Base-by-base conservation (phyloP, 2,329 filamentous ascomycete genomes). In the Aspergillus puulaauensis region DNA sequence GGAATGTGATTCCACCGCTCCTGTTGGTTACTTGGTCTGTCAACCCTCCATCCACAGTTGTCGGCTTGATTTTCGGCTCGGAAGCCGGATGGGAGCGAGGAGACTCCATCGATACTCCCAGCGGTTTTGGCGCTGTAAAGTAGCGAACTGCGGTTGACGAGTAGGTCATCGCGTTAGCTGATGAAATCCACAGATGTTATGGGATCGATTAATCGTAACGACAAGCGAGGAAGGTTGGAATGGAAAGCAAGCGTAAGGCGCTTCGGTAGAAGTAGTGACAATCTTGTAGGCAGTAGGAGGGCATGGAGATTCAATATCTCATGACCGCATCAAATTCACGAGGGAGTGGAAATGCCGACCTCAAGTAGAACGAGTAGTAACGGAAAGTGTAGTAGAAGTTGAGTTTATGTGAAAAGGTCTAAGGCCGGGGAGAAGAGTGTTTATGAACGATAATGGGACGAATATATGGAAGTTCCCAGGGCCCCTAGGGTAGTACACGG, bases 191-290 rank as follows among this genome's bases (percentile, higher is more conserved):
- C 17, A 24, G 31, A 23, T 19, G 37, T 48, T 21, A 17, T 41
- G 4, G 39, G 55, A 66, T 76, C 63, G 73, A 68, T 82, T 80
- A 91, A 76, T 82, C 83, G 80, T 91, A 91, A 54, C 91, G 80
- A 66, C 89, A 87, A 65, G 89, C 91, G 75, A 96, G 85, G 70
- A 80, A 84, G 68, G 90, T 96, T 78, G 86, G 84, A 68, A 96
- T 87, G 71, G 90, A 93, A 68, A 96, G 81, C 72, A 92, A 88
- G 81, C 90, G 90, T 79, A 96, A 80, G 72, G 90, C 90, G 76
- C 88, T 96, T 81, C 90, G 90, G 81, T 90, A 95, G 79, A 96
- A 96, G 79, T 96, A 96, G 75, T 96, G 91, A 71, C 90, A 96
- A 77, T 96, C 90, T 82, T 95, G 88, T 57, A 90, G 80, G 76